Base-by-base conservation (phyloP, 495 filamentous ascomycete genomes). In the Rostrohypoxylon terebratum region DNA sequence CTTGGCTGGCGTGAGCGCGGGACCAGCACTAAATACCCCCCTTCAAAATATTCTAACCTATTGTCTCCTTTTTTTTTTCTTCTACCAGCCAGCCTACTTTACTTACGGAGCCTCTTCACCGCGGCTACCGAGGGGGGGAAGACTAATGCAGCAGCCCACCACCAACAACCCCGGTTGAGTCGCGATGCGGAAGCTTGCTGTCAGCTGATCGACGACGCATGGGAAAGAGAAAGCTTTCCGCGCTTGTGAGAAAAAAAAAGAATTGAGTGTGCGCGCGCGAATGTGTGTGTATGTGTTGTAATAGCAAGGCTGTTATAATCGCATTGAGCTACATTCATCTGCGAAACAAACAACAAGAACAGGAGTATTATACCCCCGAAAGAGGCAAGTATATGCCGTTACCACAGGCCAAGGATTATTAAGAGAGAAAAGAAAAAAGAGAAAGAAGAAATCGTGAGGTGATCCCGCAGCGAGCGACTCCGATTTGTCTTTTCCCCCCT, bases 311-410 rank as follows among this genome's bases (percentile, higher is more conserved):
- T 68, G 64, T 47, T 72, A 72, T 72, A 65, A 68, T 54, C 64
- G 48, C 60, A 60, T 40, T 63, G 36, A 54, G 42, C 47, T 65
- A 60, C 54, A 65, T 28, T 28, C 28, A 28, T 70, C 42, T 73
- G 42, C 25, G 65, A 73, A 69, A 36, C 28, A 28, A 28, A 28
- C 28, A 28, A 14, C 14, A 38, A 38, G 38, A 42, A 14, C 38
- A 42, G n/a, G 66, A 69, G 66, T 59, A 69, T 69, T 73, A 69
- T 73, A 69, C 71, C n/a, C n/a, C n/a, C 71, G 60, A 74, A 70
- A 63, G 11, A 70, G 71, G 71, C 71, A 74, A 74, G 71, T 74
- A 70, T 69, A 70, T 70, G 67, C 71, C 71, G 71, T 67, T 59
- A 58, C 57, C 20, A 20, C 21, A 31, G 21, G 13, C 48, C 21